Base-by-base conservation (phyloP, 805 yeast genomes). In the Starmerella ratchasimensis region DNA sequence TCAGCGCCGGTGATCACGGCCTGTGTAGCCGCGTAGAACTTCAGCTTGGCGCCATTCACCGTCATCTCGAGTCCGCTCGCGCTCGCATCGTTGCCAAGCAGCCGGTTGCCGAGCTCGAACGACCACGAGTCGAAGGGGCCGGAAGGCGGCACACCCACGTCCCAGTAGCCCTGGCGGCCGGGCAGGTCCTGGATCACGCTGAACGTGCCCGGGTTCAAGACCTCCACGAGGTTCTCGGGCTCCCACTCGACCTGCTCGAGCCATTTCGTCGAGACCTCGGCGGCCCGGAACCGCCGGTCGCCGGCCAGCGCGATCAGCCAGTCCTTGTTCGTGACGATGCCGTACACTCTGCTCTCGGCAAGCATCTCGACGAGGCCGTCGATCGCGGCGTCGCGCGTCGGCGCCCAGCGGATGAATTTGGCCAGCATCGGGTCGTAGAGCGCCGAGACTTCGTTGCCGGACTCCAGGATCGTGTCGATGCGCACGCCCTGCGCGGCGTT, bases 51-150 rank as follows among this genome's bases (percentile, higher is more conserved):
- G 17, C 97, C 98, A 36, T 63, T 71, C 50, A 88, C 63, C 2
- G 97, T 90, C 41, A 81, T 67, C 61, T 88, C 98, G 54, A 88
- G 68, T 26, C 90, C 95, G 5, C 97, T 94, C 9, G 95, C 79
- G 31, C 68, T 63, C 45, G 65, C 61, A 48, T 76, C 71, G 60
- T 88, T 90, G 43, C 96, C 97, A 31, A 88, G 96, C 53, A 82
- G 73, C 55, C 79, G 65, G 64, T 88, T 88, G 16, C 94, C 95
- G 45, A 83, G 57, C 52, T 94, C 69, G 65, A 84, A 84, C 4
- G 95, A 76, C 52, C 76, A 86, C 43, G 75, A 72, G 61, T 88
- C 98, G 97, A 88, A 90, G 43, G 97, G 95, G 32, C 98, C 98
- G 28, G 94, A 81, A 5, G 97, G 97, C 19, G 98, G 98, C 39